These are phyloP conservation scores for Apostasia shenzhenica DNA, from an alignment of 106 monocot species.

Conservation along the genomic window DNA sequence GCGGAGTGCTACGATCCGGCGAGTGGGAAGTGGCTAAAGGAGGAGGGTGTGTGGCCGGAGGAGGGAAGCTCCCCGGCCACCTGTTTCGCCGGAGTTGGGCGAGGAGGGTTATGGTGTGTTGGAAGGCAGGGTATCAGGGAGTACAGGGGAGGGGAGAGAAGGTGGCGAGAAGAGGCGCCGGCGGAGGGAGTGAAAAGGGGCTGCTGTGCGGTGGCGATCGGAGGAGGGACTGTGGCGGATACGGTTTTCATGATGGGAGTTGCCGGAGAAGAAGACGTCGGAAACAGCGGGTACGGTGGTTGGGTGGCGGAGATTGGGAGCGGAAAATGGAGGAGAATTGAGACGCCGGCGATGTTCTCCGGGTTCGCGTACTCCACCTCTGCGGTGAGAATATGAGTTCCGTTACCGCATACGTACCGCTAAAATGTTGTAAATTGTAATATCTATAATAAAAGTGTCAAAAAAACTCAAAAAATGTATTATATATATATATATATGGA, in stretches of 20 bases:
- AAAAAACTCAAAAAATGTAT: too few species aligned
- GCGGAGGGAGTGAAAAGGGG: neutral
- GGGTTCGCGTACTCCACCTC: conserved; percentile 8
- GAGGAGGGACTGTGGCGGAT: neutral
- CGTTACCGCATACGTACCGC: neutral
- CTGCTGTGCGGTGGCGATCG: neutral
- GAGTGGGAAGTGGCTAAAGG: conserved; percentile 4
- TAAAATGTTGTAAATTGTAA: too few species aligned
- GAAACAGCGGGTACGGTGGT: neutral
- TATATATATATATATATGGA: too few species aligned
- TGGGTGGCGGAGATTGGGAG: conserved; percentile 6
- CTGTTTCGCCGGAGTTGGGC: neutral
- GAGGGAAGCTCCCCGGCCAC: neutral
- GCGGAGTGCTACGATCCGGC: conserved; percentile 16
- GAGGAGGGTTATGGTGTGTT: neutral
- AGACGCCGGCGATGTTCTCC: conserved; percentile 1
- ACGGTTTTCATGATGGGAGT: conserved; percentile 6
- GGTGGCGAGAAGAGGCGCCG: neutral
- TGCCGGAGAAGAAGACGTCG: neutral
- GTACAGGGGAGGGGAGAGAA: neutral
- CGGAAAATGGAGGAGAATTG: neutral
- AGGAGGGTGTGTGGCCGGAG: neutral
- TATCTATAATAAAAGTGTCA: too few species aligned
- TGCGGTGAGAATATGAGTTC: conserved; percentile 4
- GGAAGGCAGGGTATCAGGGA: neutral